Evolutionary conservation across 129 eudicot genomes (phyloP).

Genomic region (Pulicaria dysenterica): DNA sequence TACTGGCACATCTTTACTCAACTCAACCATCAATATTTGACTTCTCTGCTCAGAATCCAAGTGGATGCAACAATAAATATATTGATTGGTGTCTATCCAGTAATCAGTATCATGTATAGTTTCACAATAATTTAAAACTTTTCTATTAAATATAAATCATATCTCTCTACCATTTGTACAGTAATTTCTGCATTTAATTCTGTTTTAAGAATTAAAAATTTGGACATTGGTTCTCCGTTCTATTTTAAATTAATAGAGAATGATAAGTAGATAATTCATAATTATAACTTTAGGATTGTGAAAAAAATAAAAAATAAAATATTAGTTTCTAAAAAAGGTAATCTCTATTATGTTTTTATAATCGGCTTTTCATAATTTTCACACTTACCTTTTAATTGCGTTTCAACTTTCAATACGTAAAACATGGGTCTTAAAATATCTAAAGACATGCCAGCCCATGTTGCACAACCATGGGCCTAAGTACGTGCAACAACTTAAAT

Average conservation of each 20-base stretch:
- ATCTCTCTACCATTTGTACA: background rate
- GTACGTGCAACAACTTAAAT: slow-evolving; percentile 18
- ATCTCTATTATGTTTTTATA: too few species aligned
- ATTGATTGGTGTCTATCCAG: background rate
- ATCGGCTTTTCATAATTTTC: too few species aligned
- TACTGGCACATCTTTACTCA: too few species aligned
- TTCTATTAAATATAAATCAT: background rate
- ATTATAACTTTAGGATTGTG: too few species aligned
- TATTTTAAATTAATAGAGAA: background rate
- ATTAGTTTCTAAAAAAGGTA: too few species aligned
- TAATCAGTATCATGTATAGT: background rate
- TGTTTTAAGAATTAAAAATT: background rate
- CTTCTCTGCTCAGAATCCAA: background rate
- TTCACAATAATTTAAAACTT: background rate
- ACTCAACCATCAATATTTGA: background rate
- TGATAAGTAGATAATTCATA: too few species aligned
- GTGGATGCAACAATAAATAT: slow-evolving; percentile 6
- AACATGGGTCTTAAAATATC: too few species aligned
- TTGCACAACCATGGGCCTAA: background rate
- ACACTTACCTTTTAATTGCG: too few species aligned
- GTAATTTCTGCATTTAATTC: background rate
- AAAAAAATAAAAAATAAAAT: too few species aligned
- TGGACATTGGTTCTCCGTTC: background rate
- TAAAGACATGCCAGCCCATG: slow-evolving; percentile 22
- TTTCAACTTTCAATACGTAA: too few species aligned